Evolutionary conservation across 129 eudicot species (phyloP).

Genomic region (Erigeron canadensis): DNA sequence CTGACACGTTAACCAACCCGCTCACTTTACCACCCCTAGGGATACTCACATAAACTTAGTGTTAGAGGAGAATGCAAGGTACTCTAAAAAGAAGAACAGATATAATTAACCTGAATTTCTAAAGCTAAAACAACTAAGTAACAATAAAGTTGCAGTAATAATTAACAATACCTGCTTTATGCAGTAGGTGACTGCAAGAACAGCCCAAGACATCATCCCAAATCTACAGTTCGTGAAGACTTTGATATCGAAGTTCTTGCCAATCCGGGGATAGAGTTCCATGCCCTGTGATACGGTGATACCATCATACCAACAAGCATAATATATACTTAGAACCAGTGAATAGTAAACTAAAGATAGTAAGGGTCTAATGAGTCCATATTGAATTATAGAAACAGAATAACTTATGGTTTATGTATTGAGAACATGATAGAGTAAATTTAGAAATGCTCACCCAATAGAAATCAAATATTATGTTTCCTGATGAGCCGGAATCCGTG

Average conservation of each 20-base stretch:
- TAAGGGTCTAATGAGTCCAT: no score
- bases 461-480: conserved; percentile 91
- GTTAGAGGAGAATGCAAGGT: no score
- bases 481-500: conserved; percentile 89
- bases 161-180: conserved; percentile 76
- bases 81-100: no score
- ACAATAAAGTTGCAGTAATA: neutral
- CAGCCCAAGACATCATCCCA: conserved; percentile 99
- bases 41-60: no score
- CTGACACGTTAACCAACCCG: no score
- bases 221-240: conserved; percentile 97
- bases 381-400: neutral
- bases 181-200: conserved; percentile 96
- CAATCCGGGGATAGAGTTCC: conserved; percentile 98
- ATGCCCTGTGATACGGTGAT: no score
- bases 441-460: conserved; percentile 72
- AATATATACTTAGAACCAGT: neutral
- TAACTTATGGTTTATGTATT: neutral
- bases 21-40: no score
- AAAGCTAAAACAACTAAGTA: neutral
- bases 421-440: neutral
- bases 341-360: neutral
- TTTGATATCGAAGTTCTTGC: conserved; percentile 85
- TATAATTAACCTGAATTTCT: no score
- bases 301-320: conserved; percentile 22